Evolutionary conservation across 805 yeast species (phyloP), one percentile per base, ranked within the genome.

Genomic region (Lachancea sp.): DNA sequence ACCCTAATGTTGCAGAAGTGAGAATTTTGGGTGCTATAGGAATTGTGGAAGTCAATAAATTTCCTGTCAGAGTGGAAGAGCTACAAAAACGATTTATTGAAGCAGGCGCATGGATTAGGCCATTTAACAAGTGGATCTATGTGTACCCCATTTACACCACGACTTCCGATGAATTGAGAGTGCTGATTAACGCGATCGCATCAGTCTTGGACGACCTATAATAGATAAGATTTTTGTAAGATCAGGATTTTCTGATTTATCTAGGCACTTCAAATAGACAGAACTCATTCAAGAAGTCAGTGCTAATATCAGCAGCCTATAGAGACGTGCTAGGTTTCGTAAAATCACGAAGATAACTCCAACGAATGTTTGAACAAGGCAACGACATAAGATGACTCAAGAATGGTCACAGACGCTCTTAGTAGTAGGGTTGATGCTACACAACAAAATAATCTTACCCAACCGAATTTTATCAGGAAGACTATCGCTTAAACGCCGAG

Each of bases 81-180:
- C 34, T 38, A 3, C 60, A 54, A 39, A 38, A 48, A 13, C 34
- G 34, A 16, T 54, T 44, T 38, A 41, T 55, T n/a, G 30, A 27
- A 13, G 47, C 45, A 22, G 46, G 51, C 1, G 56, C 57, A 10
- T 54, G 54, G 44, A 49, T 58, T 34, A 46, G 60, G 20, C 60
- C 62, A 1, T 58, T 58, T 45, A 53, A 50, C 13, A 51, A 46
- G 15, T 42, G 56, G 31, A 47, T 53, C 26, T 58, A 58, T 42
- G 46, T 58, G 13, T 55, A 56, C 58, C 62, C 62, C 9, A 60
- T 60, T 16, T 58, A 51, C 43, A 47, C 56, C 12, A 56, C 54
- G 13, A 39, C 57, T 4, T 20, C 39, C 15, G 43, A 44, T 10
- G 57, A 56, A 16, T 7, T 38, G 22, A 26, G 41, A 29, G 34